Percentiles rank a stretch among this genome's conserved stretches.
phyloP scores from a whole-genome alignment of 495 filamentous ascomycete species.

The Ramalina intermedia region DNA sequence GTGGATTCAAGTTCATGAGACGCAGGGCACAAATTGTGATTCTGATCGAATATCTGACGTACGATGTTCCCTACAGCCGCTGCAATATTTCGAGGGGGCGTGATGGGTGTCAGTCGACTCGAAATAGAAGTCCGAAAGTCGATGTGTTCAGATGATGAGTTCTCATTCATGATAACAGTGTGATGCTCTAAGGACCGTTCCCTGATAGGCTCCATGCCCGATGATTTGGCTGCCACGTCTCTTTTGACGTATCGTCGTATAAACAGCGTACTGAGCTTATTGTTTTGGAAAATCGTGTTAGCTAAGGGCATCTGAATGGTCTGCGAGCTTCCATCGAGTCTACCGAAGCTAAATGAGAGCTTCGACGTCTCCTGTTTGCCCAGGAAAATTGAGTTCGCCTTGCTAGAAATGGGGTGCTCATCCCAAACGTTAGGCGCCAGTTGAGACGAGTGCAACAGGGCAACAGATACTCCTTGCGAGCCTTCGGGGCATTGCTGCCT shows the following conservation, averaged over 20 bases:
- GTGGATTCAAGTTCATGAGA: constrained; percentile 59
- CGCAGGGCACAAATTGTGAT: constrained; percentile 42
- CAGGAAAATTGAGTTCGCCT: neutral
- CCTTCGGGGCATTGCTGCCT: neutral
- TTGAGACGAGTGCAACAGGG: constrained; percentile 6
- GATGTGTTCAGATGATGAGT: neutral
- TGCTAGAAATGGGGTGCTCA: neutral
- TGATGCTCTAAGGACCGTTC: constrained; percentile 12
- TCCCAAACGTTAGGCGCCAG: constrained; percentile 14
- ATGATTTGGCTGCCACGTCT: neutral
- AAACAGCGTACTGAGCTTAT: constrained; percentile 45
- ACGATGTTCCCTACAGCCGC: constrained; percentile 73
- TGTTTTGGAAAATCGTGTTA: constrained; percentile 65
- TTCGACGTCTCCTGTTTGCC: neutral
- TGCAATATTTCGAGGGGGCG: constrained; percentile 45
- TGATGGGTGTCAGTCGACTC: constrained; percentile 42
- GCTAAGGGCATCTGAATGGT: constrained; percentile 43
- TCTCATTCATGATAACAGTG: neutral
- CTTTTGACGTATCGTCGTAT: constrained; percentile 37
- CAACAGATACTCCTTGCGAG: constrained; percentile 11
- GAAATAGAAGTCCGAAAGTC: constrained; percentile 26
- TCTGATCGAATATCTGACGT: constrained; percentile 37
- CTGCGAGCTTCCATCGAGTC: neutral
- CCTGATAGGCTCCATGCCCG: constrained; percentile 12
- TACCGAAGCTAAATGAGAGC: constrained; percentile 3